phyloP scores from a whole-genome alignment of 2,329 filamentous ascomycete species.

The Aspergillus ochraceus region DNA sequence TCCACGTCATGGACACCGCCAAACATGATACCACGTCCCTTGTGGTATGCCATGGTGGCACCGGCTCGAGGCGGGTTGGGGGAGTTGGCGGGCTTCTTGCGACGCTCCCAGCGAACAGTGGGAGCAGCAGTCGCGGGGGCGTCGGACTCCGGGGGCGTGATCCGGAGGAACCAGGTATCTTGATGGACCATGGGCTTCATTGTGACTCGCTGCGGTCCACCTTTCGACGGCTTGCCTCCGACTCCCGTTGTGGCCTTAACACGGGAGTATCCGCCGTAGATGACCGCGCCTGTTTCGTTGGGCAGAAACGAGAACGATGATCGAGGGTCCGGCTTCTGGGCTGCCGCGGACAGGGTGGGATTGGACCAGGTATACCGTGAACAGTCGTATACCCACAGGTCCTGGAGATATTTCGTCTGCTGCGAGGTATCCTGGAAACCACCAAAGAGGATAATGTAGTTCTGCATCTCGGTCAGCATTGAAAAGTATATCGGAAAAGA shows the following conservation, averaged over 20 bases:
- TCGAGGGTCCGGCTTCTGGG: slow-evolving; percentile 83
- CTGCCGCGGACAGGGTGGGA: slow-evolving; percentile 71
- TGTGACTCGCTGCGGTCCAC: slow-evolving; percentile 65
- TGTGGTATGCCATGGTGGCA: slow-evolving; percentile 91
- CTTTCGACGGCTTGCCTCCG: slow-evolving; percentile 62
- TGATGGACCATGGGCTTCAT: slow-evolving; percentile 88
- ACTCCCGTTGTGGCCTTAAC: slow-evolving; percentile 67
- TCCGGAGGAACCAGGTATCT: slow-evolving; percentile 89
- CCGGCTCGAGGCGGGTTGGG: slow-evolving; percentile 83
- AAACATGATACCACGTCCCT: slow-evolving; percentile 87
- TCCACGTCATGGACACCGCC: slow-evolving; percentile 94
- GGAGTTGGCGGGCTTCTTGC: slow-evolving; percentile 88
- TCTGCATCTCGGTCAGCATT: slow-evolving; percentile 37
- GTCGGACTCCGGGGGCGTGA: slow-evolving; percentile 70
- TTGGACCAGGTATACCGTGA: slow-evolving; percentile 80
- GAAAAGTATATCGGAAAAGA: background rate
- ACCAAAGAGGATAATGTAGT: slow-evolving; percentile 93
- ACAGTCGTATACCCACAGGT: slow-evolving; percentile 96
- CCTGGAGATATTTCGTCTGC: slow-evolving; percentile 88
- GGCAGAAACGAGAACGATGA: slow-evolving; percentile 92
- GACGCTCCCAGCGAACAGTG: slow-evolving; percentile 81
- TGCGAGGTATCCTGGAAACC: slow-evolving; percentile 97
- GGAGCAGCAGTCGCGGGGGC: slow-evolving; percentile 66
- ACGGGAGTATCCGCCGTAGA: slow-evolving; percentile 92
- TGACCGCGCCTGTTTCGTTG: slow-evolving; percentile 82